A percentile compares a stretch with the other conserved stretches of the same genome.
Conservation (phyloP, 2,329 filamentous ascomycete species). For the Alternaria gaisen region DNA sequence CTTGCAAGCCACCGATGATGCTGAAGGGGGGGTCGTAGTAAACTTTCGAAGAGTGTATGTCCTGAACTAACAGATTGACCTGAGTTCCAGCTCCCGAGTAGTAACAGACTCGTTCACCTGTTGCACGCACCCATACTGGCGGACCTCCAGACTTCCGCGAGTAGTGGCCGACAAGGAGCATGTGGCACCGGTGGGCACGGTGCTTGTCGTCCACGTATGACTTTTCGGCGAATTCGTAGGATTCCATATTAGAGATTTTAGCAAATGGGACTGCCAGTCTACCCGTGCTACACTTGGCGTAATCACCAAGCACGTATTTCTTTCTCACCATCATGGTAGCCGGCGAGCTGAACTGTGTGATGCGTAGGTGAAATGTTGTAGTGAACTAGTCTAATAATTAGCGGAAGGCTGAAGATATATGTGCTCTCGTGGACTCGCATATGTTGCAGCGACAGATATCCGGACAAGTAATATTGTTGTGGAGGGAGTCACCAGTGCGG, state of each 20-base stretch:
- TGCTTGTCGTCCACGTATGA: not conserved
- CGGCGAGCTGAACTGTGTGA: not conserved
- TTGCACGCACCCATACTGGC: constrained; percentile 12
- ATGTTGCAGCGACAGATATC: not conserved
- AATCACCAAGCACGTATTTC: not conserved
- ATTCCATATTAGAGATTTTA: not conserved
- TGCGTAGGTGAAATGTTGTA: not conserved
- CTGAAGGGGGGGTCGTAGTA: constrained; percentile 7
- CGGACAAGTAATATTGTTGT: not conserved
- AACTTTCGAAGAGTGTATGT: not conserved
- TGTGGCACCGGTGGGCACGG: not conserved
- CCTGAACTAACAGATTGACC: not conserved
- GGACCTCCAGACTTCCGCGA: not conserved
- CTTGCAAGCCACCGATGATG: not conserved
- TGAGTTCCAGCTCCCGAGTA: not conserved
- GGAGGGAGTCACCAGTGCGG: no score
- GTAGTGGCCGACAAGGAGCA: constrained; percentile 15
- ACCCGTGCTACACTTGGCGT: not conserved
- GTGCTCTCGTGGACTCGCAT: not conserved
- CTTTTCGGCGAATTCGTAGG: not conserved
- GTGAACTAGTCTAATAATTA: not conserved
- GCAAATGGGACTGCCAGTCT: not conserved
- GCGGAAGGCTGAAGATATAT: not conserved
- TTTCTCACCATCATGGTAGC: not conserved
- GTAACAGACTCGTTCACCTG: not conserved